Evolutionary conservation across 2,329 filamentous ascomycete species (phyloP).

Genomic region (Lachnellula occidentalis): DNA sequence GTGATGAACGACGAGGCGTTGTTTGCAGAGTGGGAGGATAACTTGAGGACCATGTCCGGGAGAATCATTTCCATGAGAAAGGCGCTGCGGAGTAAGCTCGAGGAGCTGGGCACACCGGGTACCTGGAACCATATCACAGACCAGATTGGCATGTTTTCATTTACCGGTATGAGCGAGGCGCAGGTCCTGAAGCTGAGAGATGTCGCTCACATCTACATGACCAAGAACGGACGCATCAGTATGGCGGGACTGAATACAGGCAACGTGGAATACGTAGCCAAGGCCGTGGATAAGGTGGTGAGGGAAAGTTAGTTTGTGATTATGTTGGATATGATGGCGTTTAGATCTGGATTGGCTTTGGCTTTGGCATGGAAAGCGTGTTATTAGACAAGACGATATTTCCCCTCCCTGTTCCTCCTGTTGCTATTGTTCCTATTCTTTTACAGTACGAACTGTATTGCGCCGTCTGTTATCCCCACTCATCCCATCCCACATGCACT

Average conservation of each 20-base stretch:
- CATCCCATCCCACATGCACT: no score
- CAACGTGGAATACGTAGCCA: constrained; percentile 90
- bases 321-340: not conserved
- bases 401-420: no score
- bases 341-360: no score
- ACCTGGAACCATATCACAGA: constrained; percentile 96
- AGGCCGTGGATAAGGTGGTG: constrained; percentile 82
- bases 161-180: constrained; percentile 70
- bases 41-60: constrained; percentile 89
- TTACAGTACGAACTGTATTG: no score
- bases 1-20: constrained; percentile 78
- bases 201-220: constrained; percentile 80
- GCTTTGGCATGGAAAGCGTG: no score
- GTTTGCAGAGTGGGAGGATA: constrained; percentile 84
- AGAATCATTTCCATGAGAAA: constrained; percentile 91
- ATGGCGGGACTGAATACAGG: constrained; percentile 95
- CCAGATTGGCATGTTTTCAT: constrained; percentile 99
- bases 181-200: constrained; percentile 68
- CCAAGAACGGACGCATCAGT: constrained; percentile 95
- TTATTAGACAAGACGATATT: no score
- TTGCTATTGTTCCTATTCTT: no score
- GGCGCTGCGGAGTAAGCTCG: constrained; percentile 70
- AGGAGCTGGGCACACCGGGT: constrained; percentile 79
- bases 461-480: no score
- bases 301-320: constrained; percentile 21